phyloP scores from a whole-genome alignment of 495 filamentous ascomycete species.

The Aspergillus funiculosus region DNA sequence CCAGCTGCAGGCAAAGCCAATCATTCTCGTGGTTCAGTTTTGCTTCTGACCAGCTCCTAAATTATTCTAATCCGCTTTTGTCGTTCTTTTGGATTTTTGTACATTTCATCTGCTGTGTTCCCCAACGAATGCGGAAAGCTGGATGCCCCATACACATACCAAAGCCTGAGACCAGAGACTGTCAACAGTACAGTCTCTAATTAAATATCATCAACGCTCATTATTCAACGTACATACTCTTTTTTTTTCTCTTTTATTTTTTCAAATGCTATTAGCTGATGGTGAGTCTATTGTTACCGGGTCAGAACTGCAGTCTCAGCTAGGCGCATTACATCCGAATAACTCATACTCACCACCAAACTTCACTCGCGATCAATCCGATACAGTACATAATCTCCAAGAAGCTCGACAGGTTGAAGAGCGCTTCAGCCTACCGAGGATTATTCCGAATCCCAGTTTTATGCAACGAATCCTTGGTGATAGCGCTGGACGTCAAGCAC shows the following conservation, averaged over 20 bases:
- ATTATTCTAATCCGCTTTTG: not conserved
- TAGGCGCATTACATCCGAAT: no score
- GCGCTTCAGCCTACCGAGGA: no score
- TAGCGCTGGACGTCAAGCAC: slow-evolving; percentile 6
- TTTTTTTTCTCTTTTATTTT: no score
- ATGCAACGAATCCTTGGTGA: slow-evolving; percentile 8
- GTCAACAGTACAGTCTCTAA: not conserved
- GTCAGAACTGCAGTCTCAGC: no score
- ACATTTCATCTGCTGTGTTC: slow-evolving; percentile 5
- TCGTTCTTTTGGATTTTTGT: not conserved
- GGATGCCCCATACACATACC: slow-evolving; percentile 4
- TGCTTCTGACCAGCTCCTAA: no score
- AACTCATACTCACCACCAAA: not conserved
- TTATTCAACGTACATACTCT: no score
- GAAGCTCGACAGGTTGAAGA: no score
- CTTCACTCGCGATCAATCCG: not conserved
- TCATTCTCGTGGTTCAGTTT: not conserved
- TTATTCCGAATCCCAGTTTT: no score
- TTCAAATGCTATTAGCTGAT: no score
- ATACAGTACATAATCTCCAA: not conserved
- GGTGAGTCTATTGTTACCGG: no score
- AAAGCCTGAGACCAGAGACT: not conserved
- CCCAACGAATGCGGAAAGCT: slow-evolving; percentile 15
- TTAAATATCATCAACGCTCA: not conserved
- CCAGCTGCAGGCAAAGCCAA: no score